Evolutionary conservation across 1,139 yeast species (phyloP).

Genomic region (Yamadazyma friedrichii): DNA sequence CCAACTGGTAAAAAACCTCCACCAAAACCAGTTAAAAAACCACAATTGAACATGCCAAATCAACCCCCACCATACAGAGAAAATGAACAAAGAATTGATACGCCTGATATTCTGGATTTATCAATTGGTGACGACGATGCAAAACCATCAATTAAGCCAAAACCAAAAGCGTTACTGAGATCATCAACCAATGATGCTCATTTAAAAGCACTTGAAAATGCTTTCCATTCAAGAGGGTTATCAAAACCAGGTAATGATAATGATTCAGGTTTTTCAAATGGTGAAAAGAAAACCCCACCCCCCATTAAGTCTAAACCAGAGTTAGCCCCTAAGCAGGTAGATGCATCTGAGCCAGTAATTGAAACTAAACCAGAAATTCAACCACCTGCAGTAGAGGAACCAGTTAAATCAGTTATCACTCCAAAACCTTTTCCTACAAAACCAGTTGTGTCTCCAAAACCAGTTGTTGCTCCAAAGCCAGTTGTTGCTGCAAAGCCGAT

Average conservation of each 20-base stretch:
- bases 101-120: conserved; percentile 4
- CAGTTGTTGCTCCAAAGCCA: conserved; percentile 17
- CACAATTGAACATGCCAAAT: conserved; percentile 14
- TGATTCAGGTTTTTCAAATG: neutral
- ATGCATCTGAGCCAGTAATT: neutral
- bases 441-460: conserved; percentile 15
- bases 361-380: conserved; percentile 7
- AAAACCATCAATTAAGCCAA: conserved; percentile 15
- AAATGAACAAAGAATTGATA: conserved; percentile 1
- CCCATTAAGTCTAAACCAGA: conserved; percentile 10
- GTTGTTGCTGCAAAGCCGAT: conserved; percentile 15
- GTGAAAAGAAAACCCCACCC: conserved; percentile 5
- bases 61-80: conserved; percentile 29
- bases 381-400: conserved; percentile 5
- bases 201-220: conserved; percentile 5
- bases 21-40: conserved; percentile 39
- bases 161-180: conserved; percentile 11
- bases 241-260: neutral
- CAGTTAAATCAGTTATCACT: conserved; percentile 12
- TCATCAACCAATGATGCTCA: conserved; percentile 6
- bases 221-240: conserved; percentile 1
- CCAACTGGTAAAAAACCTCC: conserved; percentile 29
- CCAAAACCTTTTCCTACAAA: conserved; percentile 14
- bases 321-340: neutral
- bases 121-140: conserved; percentile 3